Evolutionary conservation across 2,329 filamentous ascomycete species (phyloP).

Genomic region (Exophiala bonariae): DNA sequence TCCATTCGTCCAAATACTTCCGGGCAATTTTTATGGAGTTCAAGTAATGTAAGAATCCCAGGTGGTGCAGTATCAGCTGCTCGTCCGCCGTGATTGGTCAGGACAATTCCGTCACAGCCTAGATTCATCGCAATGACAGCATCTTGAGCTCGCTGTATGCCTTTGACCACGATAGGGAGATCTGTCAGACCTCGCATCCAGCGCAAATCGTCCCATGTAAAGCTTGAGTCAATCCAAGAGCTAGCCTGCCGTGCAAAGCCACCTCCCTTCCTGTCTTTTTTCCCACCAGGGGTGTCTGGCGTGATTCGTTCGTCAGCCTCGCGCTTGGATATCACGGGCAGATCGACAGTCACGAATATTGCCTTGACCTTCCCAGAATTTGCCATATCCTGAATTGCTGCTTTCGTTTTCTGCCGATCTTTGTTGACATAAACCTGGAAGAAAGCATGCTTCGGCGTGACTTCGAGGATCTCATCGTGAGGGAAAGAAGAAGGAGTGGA

Average conservation of each 20-base stretch:
- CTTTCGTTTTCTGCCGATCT: conserved; percentile 52
- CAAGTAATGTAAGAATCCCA: conserved; percentile 60
- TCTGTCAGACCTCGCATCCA: conserved; percentile 52
- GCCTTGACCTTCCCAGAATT: conserved; percentile 46
- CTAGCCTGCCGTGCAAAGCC: conserved; percentile 41
- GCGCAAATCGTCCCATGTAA: conserved; percentile 54
- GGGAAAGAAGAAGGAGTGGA: conserved; percentile 58
- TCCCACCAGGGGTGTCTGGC: conserved; percentile 11
- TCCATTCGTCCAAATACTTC: conserved; percentile 40
- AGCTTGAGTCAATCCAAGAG: conserved; percentile 51
- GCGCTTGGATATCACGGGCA: conserved; percentile 55
- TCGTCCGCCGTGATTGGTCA: conserved; percentile 62
- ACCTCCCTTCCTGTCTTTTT: conserved; percentile 54
- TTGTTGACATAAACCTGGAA: conserved; percentile 65
- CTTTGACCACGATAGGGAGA: conserved; percentile 57
- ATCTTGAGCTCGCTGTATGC: conserved; percentile 57
- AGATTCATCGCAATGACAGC: conserved; percentile 50
- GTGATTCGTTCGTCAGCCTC: conserved; percentile 58
- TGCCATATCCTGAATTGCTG: conserved; percentile 51
- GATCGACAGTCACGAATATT: conserved; percentile 53
- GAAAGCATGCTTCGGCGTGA: conserved; percentile 6
- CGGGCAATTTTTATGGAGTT: conserved; percentile 57
- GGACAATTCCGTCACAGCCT: conserved; percentile 54
- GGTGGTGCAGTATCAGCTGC: conserved; percentile 47
- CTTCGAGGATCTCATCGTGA: conserved; percentile 41